Evolutionary conservation across 2,329 filamentous ascomycete species (phyloP).

Genomic region (Whalleya microplaca): DNA sequence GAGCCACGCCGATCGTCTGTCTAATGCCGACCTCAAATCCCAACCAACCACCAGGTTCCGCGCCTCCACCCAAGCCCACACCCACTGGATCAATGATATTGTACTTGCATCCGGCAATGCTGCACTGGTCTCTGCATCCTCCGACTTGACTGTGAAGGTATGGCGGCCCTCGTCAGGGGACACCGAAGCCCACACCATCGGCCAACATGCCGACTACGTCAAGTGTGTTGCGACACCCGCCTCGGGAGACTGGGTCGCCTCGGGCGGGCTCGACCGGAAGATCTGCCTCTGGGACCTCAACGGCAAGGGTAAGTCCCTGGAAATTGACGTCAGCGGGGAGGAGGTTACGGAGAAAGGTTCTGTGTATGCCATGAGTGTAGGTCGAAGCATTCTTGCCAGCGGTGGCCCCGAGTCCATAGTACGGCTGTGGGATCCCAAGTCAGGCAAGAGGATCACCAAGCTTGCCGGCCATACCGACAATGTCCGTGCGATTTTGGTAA

Average conservation of each 20-base stretch:
- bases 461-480: slow-evolving; percentile 97
- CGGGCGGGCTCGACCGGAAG: slow-evolving; percentile 89
- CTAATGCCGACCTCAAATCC: slow-evolving; percentile 42
- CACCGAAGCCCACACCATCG: slow-evolving; percentile 77
- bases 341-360: slow-evolving; percentile 90
- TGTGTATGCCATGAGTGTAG: slow-evolving; percentile 85
- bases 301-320: slow-evolving; percentile 81
- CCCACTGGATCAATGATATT: slow-evolving; percentile 96
- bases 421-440: slow-evolving; percentile 86
- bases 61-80: slow-evolving; percentile 73
- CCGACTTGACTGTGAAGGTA: slow-evolving; percentile 90
- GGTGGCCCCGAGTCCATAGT: slow-evolving; percentile 94
- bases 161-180: slow-evolving; percentile 78
- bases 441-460: slow-evolving; percentile 90
- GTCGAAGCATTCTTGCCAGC: slow-evolving; percentile 81
- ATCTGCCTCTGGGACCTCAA: slow-evolving; percentile 93
- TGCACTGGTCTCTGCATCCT: slow-evolving; percentile 85
- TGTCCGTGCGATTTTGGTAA: slow-evolving; percentile 87
- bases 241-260: slow-evolving; percentile 82
- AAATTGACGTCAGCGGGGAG: slow-evolving; percentile 83
- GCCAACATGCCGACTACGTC: slow-evolving; percentile 93
- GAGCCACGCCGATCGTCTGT: slow-evolving; percentile 25
- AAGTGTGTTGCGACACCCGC: slow-evolving; percentile 85
- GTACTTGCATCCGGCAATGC: slow-evolving; percentile 76
- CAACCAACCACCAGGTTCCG: slow-evolving; percentile 61